Conservation (phyloP, 495 filamentous ascomycete species). For the Penicillium paxilli region DNA sequence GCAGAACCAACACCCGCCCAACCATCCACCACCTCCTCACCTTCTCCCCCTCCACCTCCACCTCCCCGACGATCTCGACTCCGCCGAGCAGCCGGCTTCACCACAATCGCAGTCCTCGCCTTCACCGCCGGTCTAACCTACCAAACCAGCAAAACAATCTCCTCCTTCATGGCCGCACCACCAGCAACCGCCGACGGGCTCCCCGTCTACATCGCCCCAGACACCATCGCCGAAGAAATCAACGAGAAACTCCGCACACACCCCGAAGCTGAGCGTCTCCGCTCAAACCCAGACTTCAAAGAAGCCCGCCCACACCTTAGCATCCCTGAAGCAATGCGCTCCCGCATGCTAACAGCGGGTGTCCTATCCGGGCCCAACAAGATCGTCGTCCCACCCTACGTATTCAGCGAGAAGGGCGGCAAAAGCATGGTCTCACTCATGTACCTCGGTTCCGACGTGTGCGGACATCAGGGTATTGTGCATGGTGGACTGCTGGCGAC, state of each 20-base stretch:
- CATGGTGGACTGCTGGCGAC: slow-evolving; percentile 93
- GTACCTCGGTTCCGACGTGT: slow-evolving; percentile 80
- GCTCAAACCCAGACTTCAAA: slow-evolving; percentile 62
- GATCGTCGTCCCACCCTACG: slow-evolving; percentile 79
- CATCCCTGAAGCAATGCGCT: slow-evolving; percentile 65
- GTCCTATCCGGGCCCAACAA: slow-evolving; percentile 72
- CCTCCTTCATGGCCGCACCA: slow-evolving; percentile 44
- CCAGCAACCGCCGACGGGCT: slow-evolving; percentile 71
- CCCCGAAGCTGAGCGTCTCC: slow-evolving; percentile 66
- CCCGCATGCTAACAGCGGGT: slow-evolving; percentile 79
- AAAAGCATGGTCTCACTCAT: slow-evolving; percentile 71
- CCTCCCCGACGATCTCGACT: slow-evolving; percentile 30
- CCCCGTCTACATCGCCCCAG: slow-evolving; percentile 65
- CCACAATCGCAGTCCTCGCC: slow-evolving; percentile 38
- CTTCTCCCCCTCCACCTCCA: slow-evolving; percentile 6
- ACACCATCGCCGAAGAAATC: slow-evolving; percentile 59
- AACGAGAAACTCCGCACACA: slow-evolving; percentile 74
- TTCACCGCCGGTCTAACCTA: slow-evolving; percentile 33
- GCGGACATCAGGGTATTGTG: slow-evolving; percentile 88
- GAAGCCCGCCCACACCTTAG: slow-evolving; percentile 88
- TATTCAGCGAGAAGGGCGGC: slow-evolving; percentile 70
- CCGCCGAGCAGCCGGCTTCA: slow-evolving; percentile 39
- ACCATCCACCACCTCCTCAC: slow-evolving; percentile 6
- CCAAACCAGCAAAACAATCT: slow-evolving; percentile 24
- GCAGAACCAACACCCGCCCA: slow-evolving; percentile 12